Percentiles rank a stretch among this genome's conserved stretches.
These are phyloP conservation scores for Kwoniella europaea DNA, from an alignment of 768 basidiomycete genomes.

Conservation along the genomic window DNA sequence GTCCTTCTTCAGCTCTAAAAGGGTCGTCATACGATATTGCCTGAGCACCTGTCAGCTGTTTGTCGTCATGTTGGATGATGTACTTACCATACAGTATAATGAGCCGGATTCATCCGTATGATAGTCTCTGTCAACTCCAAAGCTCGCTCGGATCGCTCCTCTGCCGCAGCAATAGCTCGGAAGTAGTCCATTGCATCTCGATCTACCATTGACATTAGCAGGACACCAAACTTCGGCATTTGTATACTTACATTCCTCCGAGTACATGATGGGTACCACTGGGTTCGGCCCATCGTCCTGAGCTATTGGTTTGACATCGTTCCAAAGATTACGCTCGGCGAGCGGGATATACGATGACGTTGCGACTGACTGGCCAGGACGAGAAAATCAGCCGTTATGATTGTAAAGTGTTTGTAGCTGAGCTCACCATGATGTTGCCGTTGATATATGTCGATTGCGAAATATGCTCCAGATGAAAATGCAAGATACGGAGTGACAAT, in stretches of 20 bases:
- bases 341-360: conserved; percentile 60
- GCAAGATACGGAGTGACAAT: not conserved
- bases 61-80: not conserved
- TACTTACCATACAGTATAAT: conserved; percentile 91
- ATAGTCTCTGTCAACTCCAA: conserved; percentile 85
- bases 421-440: too few relatives aligned
- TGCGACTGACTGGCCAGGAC: conserved; percentile 1
- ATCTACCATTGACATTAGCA: conserved; percentile 63
- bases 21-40: conserved; percentile 93
- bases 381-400: not conserved
- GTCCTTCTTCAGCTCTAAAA: conserved; percentile 69
- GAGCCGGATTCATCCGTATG: conserved; percentile 90
- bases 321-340: conserved; percentile 73
- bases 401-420: too few relatives aligned
- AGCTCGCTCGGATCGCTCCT: conserved; percentile 79
- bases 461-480: not conserved
- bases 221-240: too few relatives aligned
- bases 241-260: conserved; percentile 69
- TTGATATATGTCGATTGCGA: too few relatives aligned
- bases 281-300: conserved; percentile 80
- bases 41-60: conserved; percentile 60
- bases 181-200: conserved; percentile 92
- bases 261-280: conserved; percentile 90
- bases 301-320: conserved; percentile 74
- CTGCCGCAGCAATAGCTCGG: conserved; percentile 75